A percentile compares a stretch with the other conserved stretches of the same genome.
Evolutionary conservation across 1,284 basidiomycete species (phyloP).

Genomic region (Omphalotus olearius): DNA sequence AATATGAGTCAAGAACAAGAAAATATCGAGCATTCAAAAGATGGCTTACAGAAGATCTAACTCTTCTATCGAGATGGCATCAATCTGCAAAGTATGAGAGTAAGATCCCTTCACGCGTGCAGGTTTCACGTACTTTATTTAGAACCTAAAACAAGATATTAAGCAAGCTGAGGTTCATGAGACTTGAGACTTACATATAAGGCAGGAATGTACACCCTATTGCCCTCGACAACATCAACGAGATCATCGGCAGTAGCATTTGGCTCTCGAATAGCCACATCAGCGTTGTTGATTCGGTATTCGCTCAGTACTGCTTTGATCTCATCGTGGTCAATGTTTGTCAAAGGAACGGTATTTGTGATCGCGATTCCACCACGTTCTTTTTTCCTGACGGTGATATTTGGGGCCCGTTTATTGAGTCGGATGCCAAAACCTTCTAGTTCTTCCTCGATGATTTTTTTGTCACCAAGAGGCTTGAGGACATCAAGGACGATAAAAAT

Average conservation of each 20-base stretch:
- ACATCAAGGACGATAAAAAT: conserved; percentile 99
- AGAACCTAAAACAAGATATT: too few species aligned
- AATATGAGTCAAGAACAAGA: not conserved
- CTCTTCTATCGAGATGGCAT: conserved; percentile 98
- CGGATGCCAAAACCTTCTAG: conserved; percentile 97
- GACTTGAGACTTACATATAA: conserved; percentile 61
- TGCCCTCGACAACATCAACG: conserved; percentile 95
- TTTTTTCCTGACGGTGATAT: conserved; percentile 86
- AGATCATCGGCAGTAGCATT: conserved; percentile 95
- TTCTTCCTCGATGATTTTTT: conserved; percentile 87
- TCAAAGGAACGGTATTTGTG: conserved; percentile 95
- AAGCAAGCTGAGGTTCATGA: not conserved
- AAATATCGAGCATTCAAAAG: not conserved
- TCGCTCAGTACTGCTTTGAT: conserved; percentile 96
- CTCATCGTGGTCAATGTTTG: conserved; percentile 93
- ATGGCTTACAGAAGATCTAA: conserved; percentile 82
- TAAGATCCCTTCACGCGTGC: conserved; percentile 11
- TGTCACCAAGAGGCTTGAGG: conserved; percentile 94
- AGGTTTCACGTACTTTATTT: conserved; percentile 54
- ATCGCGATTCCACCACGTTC: conserved; percentile 94
- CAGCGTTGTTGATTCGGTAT: conserved; percentile 87
- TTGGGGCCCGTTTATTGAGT: conserved; percentile 93
- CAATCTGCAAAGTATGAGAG: conserved; percentile 62
- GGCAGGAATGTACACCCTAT: conserved; percentile 93
- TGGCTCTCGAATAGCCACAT: conserved; percentile 91